Base-by-base conservation (phyloP, 352 stramenopile genomes). In the Vaucheria bursata region DNA sequence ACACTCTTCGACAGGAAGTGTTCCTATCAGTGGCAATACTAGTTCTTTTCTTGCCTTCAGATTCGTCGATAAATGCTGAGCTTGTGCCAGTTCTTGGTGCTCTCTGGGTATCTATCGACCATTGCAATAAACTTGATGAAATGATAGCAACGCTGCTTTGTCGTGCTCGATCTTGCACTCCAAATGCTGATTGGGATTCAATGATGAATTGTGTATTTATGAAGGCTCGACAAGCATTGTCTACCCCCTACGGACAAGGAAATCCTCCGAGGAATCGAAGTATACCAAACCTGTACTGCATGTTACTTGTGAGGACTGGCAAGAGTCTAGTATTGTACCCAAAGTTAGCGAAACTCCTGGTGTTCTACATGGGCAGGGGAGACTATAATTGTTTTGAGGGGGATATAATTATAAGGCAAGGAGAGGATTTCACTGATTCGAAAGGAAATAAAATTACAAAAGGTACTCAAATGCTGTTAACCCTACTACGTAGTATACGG, bases 61-160 rank as follows among this genome's bases (percentile, higher is more conserved):
- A 71, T 7, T 32, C 67, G 29, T n/a, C 67, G 2, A 25, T 67
- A 25, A 31, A 31, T 35, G 29, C 7, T 5, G 7, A 6, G 29
- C 67, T 73, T 7, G 0, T 40, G 33, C 36, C 69, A n/a, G 7
- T n/a, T 8, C 0, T 72, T 76, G 67, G 29, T 64, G 77, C 68
- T n/a, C 69, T 82, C 33, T 82, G 77, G 77, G 77, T 50, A 36
- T 38, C 75, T 25, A 66, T 82, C 29, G 77, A 82, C 38, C 77
- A 82, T 45, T 82, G 77, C 33, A 38, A 40, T 34, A 34, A 49
- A 18, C 77, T 69, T 71, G 69, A 82, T 53, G 66, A 71, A 4
- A 64, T 53, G 25, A 74, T 69, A 73, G 35, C 77, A 6, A 82
- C 71, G 35, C 50, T 82, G 0, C 7, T 82, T 39, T 77, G 29